Percentiles rank a stretch among this genome's conserved stretches.
These are phyloP conservation scores for Jacaranda mimosifolia DNA, from an alignment of 257 asterid genomes.

Conservation along the genomic window DNA sequence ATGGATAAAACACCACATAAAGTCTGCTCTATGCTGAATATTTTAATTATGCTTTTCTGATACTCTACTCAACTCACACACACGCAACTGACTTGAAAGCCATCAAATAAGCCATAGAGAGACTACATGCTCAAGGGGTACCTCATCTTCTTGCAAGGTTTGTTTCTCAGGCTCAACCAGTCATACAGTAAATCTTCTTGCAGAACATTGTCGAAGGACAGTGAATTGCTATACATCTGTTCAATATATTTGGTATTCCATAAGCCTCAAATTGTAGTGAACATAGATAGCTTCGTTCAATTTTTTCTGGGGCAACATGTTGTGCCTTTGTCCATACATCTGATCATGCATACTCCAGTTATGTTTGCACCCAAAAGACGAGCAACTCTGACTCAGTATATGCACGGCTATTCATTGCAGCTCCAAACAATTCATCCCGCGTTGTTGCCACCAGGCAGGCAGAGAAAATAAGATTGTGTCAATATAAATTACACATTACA, in stretches of 20 bases:
- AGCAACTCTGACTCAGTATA: conserved; percentile 90
- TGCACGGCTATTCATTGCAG: conserved; percentile 88
- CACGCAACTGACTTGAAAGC: conserved; percentile 11
- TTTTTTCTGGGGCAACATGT: conserved; percentile 72
- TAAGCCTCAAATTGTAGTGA: conserved; percentile 87
- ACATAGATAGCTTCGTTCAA: conserved; percentile 71
- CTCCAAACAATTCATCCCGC: conserved; percentile 92
- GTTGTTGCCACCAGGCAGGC: conserved; percentile 99
- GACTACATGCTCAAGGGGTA: conserved; percentile 34
- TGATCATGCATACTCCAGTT: conserved; percentile 89
- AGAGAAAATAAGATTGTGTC: conserved; percentile 41
- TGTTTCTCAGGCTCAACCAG: conserved; percentile 83
- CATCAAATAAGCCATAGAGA: conserved; percentile 1
- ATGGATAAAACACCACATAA: not conserved
- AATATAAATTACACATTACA: conserved; percentile 38
- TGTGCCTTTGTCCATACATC: conserved; percentile 67
- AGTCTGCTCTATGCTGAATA: conserved; percentile 9
- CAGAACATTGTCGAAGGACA: conserved; percentile 64
- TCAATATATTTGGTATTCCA: conserved; percentile 86
- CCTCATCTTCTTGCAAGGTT: conserved; percentile 82
- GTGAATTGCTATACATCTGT: conserved; percentile 60
- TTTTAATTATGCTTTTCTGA: not conserved
- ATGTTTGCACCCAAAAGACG: conserved; percentile 86
- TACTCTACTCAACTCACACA: conserved; percentile 11
- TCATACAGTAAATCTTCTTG: conserved; percentile 74